Evolutionary conservation across 352 stramenopile species (phyloP), one percentile per base, ranked within the genome.

Genomic region (Globisporangium paroecandrum): DNA sequence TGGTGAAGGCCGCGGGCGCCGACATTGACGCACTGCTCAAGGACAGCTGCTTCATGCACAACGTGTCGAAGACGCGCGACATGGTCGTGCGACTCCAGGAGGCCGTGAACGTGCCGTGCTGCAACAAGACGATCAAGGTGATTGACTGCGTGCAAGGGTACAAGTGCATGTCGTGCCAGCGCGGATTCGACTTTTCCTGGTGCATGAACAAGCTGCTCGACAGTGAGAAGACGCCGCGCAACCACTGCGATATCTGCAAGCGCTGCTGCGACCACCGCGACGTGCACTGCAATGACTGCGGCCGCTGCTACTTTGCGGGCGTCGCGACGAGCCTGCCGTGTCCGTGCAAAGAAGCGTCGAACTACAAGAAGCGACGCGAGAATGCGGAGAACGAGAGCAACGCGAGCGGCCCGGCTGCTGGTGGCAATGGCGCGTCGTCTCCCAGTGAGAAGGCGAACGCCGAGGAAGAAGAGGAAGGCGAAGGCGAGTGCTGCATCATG

Each of bases 11-110:
- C 0, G 83, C 84, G 1, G 87, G 87, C 22, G 85, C 85, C 22
- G 79, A 93, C 63, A 91, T 94, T 60, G 82, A 91, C 36, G 82
- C 82, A 18, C 61, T 94, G 56, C 72, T 91, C 1, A 69, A 90
- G 62, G 87, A 94, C 68, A 76, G 78, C 65, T 94, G 87, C 70
- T 94, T 94, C 69, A 94, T 94, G 87, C 87, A 94, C 75, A 94
- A 94, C 62, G 81, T 93, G 57, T 89, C 80, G 60, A 93, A 93
- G 78, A 93, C 83, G 38, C 80, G 87, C 61, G 84, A 93, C 78
- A 94, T 94, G 87, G 82, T 90, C 56, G 66, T 74, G 64, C 80
- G 86, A 18, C 75, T 94, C 53, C 80, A 93, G 60, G 87, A 94
- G 64, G 63, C 70, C 18, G 81, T 94, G 54, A 56, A 66, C 7